These are phyloP conservation scores for Ustilaginoidea virens DNA, from an alignment of 2,329 filamentous ascomycete genomes.

Conservation along the genomic window DNA sequence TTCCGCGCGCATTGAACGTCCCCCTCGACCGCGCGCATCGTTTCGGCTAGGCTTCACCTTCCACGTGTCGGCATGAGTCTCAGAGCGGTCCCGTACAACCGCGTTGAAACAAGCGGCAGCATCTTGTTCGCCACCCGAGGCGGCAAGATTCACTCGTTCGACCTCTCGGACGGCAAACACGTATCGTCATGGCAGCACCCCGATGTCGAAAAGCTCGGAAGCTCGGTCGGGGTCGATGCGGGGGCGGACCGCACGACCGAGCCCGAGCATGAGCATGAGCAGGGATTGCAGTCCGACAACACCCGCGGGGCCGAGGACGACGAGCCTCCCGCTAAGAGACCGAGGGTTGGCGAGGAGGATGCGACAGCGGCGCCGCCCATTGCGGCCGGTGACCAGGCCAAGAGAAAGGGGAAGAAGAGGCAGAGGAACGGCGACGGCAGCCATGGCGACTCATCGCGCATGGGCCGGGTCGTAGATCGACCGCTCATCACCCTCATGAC, in stretches of 20 bases:
- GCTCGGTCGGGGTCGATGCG: too few species aligned
- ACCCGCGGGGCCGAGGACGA: constrained; percentile 10
- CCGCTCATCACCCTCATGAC: constrained; percentile 56
- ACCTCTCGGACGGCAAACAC: constrained; percentile 37
- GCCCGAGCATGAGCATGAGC: too few species aligned
- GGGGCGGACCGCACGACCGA: too few species aligned
- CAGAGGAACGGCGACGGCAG: constrained; percentile 12
- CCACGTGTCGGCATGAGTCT: constrained; percentile 5
- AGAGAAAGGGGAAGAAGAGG: constrained; percentile 15
- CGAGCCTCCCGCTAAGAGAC: constrained; percentile 21
- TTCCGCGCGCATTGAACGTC: too few species aligned
- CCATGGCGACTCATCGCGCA: constrained; percentile 6
- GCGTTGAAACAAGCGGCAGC: constrained; percentile 36
- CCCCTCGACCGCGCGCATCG: too few species aligned
- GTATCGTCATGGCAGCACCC: constrained; percentile 48
- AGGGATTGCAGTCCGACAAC: too few species aligned
- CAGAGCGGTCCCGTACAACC: constrained; percentile 44
- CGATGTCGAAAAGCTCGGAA: constrained; percentile 18
- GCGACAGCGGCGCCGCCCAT: constrained; percentile 6
- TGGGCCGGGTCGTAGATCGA: constrained; percentile 26
- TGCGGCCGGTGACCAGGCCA: constrained; percentile 6
- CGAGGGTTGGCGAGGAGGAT: constrained; percentile 15
- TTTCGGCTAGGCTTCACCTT: too few species aligned
- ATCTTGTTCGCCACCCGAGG: constrained; percentile 62
- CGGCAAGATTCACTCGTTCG: constrained; percentile 53